Conservation (phyloP, 164 flowering plant species). For the Taxillus chinensis region DNA sequence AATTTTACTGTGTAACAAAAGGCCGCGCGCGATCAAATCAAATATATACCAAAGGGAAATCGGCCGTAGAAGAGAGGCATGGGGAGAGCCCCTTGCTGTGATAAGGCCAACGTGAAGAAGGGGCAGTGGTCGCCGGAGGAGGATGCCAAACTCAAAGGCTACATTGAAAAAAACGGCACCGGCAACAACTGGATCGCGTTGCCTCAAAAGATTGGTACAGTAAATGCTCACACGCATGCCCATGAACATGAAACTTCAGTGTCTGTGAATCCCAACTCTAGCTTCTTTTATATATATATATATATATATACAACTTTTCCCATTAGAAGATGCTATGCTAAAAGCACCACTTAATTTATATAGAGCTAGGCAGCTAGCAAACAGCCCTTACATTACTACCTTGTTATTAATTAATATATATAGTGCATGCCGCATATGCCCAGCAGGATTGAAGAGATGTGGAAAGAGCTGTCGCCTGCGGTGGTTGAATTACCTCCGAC, state of each 20-base stretch:
- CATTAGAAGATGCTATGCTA: not conserved
- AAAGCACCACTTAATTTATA: no score
- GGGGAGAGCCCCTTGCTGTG: constrained; percentile 98
- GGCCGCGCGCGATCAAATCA: no score
- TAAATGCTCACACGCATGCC: not conserved
- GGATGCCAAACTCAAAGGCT: constrained; percentile 67
- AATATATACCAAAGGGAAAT: not conserved
- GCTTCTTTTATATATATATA: not conserved
- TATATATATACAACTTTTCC: not conserved
- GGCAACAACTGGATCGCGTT: constrained; percentile 90
- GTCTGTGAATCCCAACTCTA: no score
- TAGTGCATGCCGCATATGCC: not conserved
- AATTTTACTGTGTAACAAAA: not conserved
- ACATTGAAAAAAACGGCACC: constrained; percentile 59
- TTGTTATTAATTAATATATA: no score
- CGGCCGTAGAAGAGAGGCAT: constrained; percentile 7
- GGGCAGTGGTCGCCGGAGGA: constrained; percentile 97
- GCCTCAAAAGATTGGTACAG: constrained; percentile 70
- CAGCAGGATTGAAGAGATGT: constrained; percentile 69
- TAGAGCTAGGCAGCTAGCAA: no score
- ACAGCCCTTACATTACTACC: not conserved
- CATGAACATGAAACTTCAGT: not conserved
- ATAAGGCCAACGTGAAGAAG: constrained; percentile 80
- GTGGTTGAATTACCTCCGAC: constrained; percentile 84
- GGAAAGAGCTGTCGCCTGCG: constrained; percentile 88